Percentiles rank a stretch among this genome's conserved stretches.
phyloP scores from a whole-genome alignment of 768 basidiomycete genomes.

The Kwoniella europaea region DNA sequence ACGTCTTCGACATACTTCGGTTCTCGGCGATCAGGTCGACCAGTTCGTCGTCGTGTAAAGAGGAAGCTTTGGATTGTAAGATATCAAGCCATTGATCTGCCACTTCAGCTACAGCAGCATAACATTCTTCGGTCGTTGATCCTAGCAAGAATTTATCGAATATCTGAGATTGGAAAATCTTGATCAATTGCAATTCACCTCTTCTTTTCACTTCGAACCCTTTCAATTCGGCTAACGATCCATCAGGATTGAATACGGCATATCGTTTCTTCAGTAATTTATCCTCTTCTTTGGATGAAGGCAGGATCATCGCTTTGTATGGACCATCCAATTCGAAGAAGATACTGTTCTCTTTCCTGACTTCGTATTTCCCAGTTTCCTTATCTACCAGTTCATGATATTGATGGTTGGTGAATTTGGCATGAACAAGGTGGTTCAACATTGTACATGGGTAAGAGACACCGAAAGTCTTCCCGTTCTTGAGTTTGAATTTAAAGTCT shows the following conservation, averaged over 20 bases:
- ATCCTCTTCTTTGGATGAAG: conserved; percentile 98
- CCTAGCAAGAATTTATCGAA: conserved; percentile 98
- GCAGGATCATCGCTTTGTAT: conserved; percentile 98
- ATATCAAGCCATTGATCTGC: conserved; percentile 98
- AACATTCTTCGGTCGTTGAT: conserved; percentile 90
- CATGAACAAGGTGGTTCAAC: conserved; percentile 97
- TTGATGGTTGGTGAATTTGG: conserved; percentile 94
- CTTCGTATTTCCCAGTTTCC: conserved; percentile 78
- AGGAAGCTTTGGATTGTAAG: conserved; percentile 83
- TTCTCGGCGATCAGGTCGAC: conserved; percentile 99
- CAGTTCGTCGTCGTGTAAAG: conserved; percentile 84
- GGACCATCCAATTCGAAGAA: conserved; percentile 99
- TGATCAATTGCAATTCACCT: conserved; percentile 96
- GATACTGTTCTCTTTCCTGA: conserved; percentile 96
- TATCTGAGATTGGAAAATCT: conserved; percentile 97
- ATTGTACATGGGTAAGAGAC: conserved; percentile 99
- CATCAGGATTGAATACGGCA: conserved; percentile 98
- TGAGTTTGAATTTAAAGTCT: conserved; percentile 92
- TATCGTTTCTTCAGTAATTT: conserved; percentile 98
- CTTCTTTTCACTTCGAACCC: conserved; percentile 99
- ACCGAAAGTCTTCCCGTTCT: conserved; percentile 79
- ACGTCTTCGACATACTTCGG: conserved; percentile 93
- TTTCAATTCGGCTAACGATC: conserved; percentile 95
- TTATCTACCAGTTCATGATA: conserved; percentile 86
- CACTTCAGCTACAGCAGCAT: conserved; percentile 86